Conservation (phyloP, 768 basidiomycete species). For the Mycena crocata region DNA sequence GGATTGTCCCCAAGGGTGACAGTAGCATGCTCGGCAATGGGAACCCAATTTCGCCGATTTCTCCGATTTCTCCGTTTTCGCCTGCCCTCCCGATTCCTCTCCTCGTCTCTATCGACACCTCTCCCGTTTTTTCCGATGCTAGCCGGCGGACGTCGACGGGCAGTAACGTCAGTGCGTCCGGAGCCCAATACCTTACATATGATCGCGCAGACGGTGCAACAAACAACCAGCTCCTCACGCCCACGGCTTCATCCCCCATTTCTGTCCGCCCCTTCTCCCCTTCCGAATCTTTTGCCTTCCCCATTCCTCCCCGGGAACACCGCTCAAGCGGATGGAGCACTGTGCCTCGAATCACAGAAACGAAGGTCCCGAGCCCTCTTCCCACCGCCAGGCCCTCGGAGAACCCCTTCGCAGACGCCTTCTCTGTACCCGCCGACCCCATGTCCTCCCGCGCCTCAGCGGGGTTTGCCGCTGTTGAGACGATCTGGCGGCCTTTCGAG, state of each 20-base stretch:
- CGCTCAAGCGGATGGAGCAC: slow-evolving; percentile 18
- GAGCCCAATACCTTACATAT: slow-evolving; percentile 52
- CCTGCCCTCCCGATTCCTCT: slow-evolving; percentile 39
- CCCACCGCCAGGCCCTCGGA: slow-evolving; percentile 32
- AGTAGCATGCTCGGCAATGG: no score
- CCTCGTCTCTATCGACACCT: no score
- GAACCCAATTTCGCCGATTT: no score
- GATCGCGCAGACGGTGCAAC: slow-evolving; percentile 23
- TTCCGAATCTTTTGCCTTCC: slow-evolving; percentile 76
- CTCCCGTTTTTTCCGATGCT: slow-evolving; percentile 30
- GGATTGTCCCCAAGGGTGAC: slow-evolving; percentile 32
- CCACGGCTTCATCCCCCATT: slow-evolving; percentile 61
- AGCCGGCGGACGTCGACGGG: slow-evolving; percentile 24
- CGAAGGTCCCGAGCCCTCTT: slow-evolving; percentile 25
- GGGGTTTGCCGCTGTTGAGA: slow-evolving; percentile 57
- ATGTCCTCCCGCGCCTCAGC: slow-evolving; percentile 27
- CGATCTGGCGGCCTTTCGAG: slow-evolving; percentile 65
- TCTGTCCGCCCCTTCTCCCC: slow-evolving; percentile 75
- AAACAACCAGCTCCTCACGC: slow-evolving; percentile 27
- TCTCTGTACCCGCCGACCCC: slow-evolving; percentile 27
- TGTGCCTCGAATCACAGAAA: slow-evolving; percentile 19
- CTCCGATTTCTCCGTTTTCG: slow-evolving; percentile 25
- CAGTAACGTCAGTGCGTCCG: slow-evolving; percentile 47
- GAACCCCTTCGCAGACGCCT: slow-evolving; percentile 51
- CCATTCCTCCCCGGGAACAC: slow-evolving; percentile 62